Percentiles rank a stretch among this genome's conserved stretches.
Evolutionary conservation across 352 stramenopile genomes (phyloP).

Genomic region (Plasmopara viticola): DNA sequence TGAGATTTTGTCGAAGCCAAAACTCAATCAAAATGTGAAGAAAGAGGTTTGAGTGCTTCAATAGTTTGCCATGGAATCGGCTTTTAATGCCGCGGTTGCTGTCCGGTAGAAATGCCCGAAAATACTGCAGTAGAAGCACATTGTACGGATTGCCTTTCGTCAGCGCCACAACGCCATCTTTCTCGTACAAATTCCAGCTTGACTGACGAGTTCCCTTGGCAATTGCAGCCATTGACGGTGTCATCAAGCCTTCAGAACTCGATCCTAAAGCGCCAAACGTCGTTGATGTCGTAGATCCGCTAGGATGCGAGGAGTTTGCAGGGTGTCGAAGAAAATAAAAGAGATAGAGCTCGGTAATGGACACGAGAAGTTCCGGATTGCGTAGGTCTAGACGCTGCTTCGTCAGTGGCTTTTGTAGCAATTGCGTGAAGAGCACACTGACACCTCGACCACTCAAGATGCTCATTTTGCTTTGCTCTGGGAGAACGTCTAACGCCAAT

Average conservation of each 20-base stretch:
- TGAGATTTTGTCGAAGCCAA: slow-evolving; percentile 85
- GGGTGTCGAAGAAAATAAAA: slow-evolving; percentile 84
- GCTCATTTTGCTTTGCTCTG: slow-evolving; percentile 74
- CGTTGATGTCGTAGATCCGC: slow-evolving; percentile 15
- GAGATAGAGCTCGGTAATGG: slow-evolving; percentile 79
- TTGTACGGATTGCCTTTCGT: slow-evolving; percentile 80
- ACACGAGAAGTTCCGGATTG: slow-evolving; percentile 70
- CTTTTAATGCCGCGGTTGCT: slow-evolving; percentile 52
- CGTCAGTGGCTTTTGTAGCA: slow-evolving; percentile 72
- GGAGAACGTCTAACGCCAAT: slow-evolving; percentile 67
- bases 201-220: slow-evolving; percentile 36
- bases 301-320: slow-evolving; percentile 60
- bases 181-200: slow-evolving; percentile 69
- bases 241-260: slow-evolving; percentile 36
- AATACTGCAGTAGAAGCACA: slow-evolving; percentile 75
- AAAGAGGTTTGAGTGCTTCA: slow-evolving; percentile 77
- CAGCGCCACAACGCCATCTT: slow-evolving; percentile 55
- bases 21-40: slow-evolving; percentile 84
- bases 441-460: slow-evolving; percentile 61
- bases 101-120: slow-evolving; percentile 72
- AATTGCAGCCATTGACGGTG: slow-evolving; percentile 45
- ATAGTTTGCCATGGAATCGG: slow-evolving; percentile 69
- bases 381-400: slow-evolving; percentile 76
- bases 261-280: slow-evolving; percentile 7
- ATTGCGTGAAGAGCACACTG: slow-evolving; percentile 72